Conservation (phyloP, 257 asterid species). For the Scutellaria minor region DNA sequence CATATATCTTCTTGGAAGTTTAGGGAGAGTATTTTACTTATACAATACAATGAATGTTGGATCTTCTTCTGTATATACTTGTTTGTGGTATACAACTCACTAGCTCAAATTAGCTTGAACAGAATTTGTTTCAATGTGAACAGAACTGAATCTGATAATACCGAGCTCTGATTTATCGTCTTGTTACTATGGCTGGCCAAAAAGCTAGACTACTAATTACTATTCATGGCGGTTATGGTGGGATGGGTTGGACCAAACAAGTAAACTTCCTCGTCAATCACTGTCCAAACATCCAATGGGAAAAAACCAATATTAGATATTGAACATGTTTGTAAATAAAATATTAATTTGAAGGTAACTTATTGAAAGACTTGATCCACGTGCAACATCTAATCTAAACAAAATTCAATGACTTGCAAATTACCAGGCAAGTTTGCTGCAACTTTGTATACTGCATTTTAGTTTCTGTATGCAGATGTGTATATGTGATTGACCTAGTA, state of each 20-base stretch:
- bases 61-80: not conserved
- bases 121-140: not conserved
- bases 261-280: not conserved
- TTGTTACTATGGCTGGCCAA: not conserved
- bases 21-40: not conserved
- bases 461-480: not conserved
- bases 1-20: not conserved
- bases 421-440: conserved; percentile 7
- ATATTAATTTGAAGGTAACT: not conserved
- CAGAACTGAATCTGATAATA: not conserved
- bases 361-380: not conserved
- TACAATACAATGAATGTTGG: not conserved
- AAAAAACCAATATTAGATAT: conserved; percentile 1
- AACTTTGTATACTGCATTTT: not conserved
- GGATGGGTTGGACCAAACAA: not conserved
- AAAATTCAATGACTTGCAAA: not conserved
- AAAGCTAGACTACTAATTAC: not conserved
- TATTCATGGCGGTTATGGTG: not conserved
- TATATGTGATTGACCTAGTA: not conserved
- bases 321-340: not conserved
- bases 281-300: not conserved
- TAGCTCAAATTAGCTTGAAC: not conserved
- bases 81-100: not conserved
- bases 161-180: conserved; percentile 1
- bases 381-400: not conserved